Evolutionary conservation across 192 early-diverging fungal species (phyloP).

Genomic region (Mortierella claussenii): DNA sequence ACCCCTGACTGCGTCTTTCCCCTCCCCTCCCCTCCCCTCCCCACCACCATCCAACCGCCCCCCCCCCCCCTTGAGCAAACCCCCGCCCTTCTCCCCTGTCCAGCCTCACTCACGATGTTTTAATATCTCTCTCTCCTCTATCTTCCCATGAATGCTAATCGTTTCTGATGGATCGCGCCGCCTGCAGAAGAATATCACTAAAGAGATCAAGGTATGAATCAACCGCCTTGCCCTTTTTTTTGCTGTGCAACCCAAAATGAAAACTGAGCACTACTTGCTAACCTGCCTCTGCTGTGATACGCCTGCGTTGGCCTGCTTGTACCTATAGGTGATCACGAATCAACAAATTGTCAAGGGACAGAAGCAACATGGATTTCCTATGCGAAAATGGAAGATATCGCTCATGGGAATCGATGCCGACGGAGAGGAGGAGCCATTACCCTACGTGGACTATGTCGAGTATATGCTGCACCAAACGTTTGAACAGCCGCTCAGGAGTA

Average conservation of each 20-base stretch:
- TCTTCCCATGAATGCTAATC: not conserved
- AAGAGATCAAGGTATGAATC: constrained; percentile 41
- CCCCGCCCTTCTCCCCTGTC: not conserved
- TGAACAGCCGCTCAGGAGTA: constrained; percentile 55
- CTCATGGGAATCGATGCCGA: constrained; percentile 55
- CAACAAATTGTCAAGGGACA: constrained; percentile 47
- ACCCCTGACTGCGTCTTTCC: no score
- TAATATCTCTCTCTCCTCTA: not conserved
- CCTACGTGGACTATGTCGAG: constrained; percentile 58
- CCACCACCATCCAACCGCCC: not conserved
- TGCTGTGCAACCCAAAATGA: no score
- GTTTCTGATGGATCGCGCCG: no score
- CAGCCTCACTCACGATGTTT: not conserved
- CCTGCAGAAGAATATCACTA: constrained; percentile 25
- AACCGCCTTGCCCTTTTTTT: not conserved
- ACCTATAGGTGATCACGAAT: constrained; percentile 42
- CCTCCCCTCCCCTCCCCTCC: no score
- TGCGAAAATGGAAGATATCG: constrained; percentile 60
- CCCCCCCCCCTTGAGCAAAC: not conserved
- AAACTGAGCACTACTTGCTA: no score
- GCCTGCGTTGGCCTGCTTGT: no score
- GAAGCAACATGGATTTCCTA: constrained; percentile 50
- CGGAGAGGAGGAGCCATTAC: constrained; percentile 42
- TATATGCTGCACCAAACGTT: constrained; percentile 63
- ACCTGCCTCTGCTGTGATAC: no score